Evolutionary conservation across 169 alveolate genomes (phyloP).

Genomic region (Eimeria sp.): DNA sequence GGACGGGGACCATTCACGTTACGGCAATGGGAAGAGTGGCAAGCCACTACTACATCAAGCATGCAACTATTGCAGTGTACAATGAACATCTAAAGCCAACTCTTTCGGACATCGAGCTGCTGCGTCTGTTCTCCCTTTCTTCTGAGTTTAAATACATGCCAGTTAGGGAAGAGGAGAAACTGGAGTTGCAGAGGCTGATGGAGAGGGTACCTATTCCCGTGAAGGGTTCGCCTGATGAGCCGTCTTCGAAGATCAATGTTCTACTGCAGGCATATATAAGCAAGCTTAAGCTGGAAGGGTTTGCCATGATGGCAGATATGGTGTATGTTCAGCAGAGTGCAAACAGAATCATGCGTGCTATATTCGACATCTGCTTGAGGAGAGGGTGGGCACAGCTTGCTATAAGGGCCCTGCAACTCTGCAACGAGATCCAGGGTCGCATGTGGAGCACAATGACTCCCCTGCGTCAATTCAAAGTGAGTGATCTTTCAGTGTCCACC

Average conservation of each 20-base stretch:
- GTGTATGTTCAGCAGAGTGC: constrained; percentile 99
- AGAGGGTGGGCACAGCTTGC: constrained; percentile 98
- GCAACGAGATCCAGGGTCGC: constrained; percentile 99
- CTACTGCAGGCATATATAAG: constrained; percentile 98
- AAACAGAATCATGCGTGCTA: constrained; percentile 99
- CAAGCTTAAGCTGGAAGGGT: constrained; percentile 98
- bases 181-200: constrained; percentile 96
- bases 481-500: constrained; percentile 59
- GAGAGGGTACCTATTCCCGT: constrained; percentile 97
- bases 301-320: constrained; percentile 99
- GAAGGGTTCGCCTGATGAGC: constrained; percentile 93
- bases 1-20: constrained; percentile 92
- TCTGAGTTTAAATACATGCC: constrained; percentile 98
- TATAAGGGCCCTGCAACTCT: constrained; percentile 93
- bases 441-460: constrained; percentile 99
- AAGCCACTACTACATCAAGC: constrained; percentile 98
- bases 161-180: constrained; percentile 99
- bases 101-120: constrained; percentile 97
- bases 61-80: constrained; percentile 97
- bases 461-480: constrained; percentile 98
- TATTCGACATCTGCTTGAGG: constrained; percentile 97
- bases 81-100: constrained; percentile 95
- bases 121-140: constrained; percentile 97
- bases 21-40: constrained; percentile 99
- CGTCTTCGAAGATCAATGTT: constrained; percentile 96